Conservation (phyloP, 2,329 filamentous ascomycete genomes). For the Curvularia lunata region DNA sequence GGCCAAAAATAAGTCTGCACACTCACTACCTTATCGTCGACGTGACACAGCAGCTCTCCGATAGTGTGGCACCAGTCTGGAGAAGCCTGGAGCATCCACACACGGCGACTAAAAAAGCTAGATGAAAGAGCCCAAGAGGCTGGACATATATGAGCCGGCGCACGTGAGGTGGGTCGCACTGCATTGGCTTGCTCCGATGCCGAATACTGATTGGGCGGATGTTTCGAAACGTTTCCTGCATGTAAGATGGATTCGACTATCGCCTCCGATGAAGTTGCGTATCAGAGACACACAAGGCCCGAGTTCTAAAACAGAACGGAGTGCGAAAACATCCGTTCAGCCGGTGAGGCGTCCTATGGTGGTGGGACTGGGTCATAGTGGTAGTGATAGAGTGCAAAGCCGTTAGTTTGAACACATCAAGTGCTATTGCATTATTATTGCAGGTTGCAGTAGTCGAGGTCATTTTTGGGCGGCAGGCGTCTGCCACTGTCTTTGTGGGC, state of each 20-base stretch:
- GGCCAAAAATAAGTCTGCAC: slow-evolving; percentile 1
- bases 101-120: not conserved
- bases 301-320: slow-evolving; percentile 1
- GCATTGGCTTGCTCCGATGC: slow-evolving; percentile 13
- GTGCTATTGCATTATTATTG: not conserved
- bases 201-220: slow-evolving; percentile 30
- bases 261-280: slow-evolving; percentile 8
- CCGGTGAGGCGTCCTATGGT: not conserved
- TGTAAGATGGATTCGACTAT: slow-evolving; percentile 23
- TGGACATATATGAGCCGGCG: slow-evolving; percentile 22
- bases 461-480: not conserved
- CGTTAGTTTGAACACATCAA: not conserved
- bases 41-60: not conserved
- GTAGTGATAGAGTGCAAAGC: not conserved
- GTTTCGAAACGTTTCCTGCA: slow-evolving; percentile 38
- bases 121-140: not conserved
- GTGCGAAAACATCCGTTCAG: not conserved
- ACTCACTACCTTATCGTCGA: not conserved
- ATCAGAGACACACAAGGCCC: not conserved
- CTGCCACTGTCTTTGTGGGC: not conserved
- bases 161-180: slow-evolving; percentile 22
- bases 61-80: not conserved
- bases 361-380: not conserved
- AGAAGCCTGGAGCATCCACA: not conserved
- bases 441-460: not conserved